These are phyloP conservation scores for Alternaria longipes DNA, from an alignment of 2,329 filamentous ascomycete species.

Conservation along the genomic window DNA sequence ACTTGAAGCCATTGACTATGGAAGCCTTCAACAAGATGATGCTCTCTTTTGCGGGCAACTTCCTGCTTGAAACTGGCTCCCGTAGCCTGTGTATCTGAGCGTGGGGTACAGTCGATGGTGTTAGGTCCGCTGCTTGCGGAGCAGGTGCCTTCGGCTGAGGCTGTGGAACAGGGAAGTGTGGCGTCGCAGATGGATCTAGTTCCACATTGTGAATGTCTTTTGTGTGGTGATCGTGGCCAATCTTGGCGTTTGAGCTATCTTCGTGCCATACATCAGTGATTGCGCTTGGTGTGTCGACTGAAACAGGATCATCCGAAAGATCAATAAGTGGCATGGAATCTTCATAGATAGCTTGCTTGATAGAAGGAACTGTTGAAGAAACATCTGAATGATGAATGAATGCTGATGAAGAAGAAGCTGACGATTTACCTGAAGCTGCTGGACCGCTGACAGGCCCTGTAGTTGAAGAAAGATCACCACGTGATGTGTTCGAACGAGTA, in stretches of 20 bases:
- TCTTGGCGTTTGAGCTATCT: conserved; percentile 13
- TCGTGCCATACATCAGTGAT: conserved; percentile 23
- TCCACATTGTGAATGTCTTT: not conserved
- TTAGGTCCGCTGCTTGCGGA: not conserved
- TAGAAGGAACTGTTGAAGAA: not conserved
- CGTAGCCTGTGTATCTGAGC: conserved; percentile 49
- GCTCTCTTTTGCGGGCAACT: conserved; percentile 74
- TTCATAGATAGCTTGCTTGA: not conserved
- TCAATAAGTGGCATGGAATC: conserved; percentile 15
- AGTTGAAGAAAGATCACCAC: conserved; percentile 17
- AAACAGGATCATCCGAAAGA: conserved; percentile 8
- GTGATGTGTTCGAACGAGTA: conserved; percentile 18
- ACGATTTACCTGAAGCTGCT: conserved; percentile 29
- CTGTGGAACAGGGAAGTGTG: not conserved
- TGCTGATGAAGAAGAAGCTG: conserved; percentile 18
- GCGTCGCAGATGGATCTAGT: not conserved
- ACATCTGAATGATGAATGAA: not conserved
- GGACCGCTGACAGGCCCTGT: conserved; percentile 8
- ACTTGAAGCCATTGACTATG: conserved; percentile 81
- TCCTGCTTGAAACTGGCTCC: conserved; percentile 65
- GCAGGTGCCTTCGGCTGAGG: not conserved
- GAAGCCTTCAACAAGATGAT: conserved; percentile 80
- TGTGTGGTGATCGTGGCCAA: not conserved
- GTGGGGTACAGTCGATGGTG: conserved; percentile 21
- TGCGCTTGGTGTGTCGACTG: conserved; percentile 8